These are phyloP conservation scores for Cladosporium sp. DNA, from an alignment of 2,329 filamentous ascomycete genomes.

Conservation along the genomic window DNA sequence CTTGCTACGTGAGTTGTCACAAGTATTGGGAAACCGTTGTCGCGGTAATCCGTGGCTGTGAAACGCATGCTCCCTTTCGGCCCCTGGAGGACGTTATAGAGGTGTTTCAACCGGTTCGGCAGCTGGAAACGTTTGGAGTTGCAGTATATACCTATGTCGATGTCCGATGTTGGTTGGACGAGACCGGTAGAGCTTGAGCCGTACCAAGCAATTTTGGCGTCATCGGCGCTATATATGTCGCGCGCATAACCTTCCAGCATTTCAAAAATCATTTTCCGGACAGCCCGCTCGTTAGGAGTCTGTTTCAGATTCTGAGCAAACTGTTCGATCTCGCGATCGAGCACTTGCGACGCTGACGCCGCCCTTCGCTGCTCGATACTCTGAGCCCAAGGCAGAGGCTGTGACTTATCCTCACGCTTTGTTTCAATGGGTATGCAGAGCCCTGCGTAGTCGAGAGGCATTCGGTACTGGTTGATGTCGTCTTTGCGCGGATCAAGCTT, in stretches of 20 bases:
- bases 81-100: constrained; percentile 5
- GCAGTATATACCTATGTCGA: constrained; percentile 47
- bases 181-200: constrained; percentile 53
- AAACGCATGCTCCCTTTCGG: constrained; percentile 12
- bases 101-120: background rate
- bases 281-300: background rate
- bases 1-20: constrained; percentile 41
- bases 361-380: background rate
- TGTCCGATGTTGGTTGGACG: constrained; percentile 48
- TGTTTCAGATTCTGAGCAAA: constrained; percentile 1
- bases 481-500: too few relatives aligned
- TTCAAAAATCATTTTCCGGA: background rate
- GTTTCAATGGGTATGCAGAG: background rate
- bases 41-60: constrained; percentile 20
- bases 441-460: constrained; percentile 4
- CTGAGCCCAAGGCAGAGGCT: constrained; percentile 2
- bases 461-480: background rate
- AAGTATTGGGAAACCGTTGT: constrained; percentile 38
- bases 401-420: background rate
- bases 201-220: constrained; percentile 30
- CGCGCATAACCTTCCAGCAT: background rate
- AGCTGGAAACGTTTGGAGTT: background rate
- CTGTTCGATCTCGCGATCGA: constrained; percentile 3
- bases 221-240: background rate
- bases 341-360: constrained; percentile 1